These are phyloP conservation scores for Diplotaxis tenuifolia DNA, from an alignment of 345 rosid species.

Conservation along the genomic window DNA sequence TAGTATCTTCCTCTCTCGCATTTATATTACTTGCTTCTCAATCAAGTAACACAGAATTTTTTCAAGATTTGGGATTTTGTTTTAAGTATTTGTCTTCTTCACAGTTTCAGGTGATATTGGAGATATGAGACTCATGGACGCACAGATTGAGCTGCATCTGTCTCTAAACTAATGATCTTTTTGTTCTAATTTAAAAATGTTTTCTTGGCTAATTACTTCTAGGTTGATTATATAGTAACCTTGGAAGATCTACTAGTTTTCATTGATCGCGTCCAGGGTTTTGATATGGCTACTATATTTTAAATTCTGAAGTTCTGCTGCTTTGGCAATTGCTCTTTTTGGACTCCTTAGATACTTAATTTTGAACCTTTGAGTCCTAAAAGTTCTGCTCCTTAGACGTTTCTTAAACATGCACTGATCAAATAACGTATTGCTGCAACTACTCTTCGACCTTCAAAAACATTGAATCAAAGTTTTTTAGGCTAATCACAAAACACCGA, in stretches of 20 bases:
- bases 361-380: too few relatives aligned
- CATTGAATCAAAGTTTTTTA: too few relatives aligned
- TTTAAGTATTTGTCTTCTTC: not conserved
- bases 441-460: too few relatives aligned
- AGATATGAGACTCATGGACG: not conserved
- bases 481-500: too few relatives aligned
- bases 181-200: not conserved
- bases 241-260: not conserved
- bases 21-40: not conserved
- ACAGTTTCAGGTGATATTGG: not conserved
- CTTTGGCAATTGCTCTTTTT: too few relatives aligned
- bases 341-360: too few relatives aligned
- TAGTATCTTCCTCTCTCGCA: not conserved
- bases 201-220: not conserved
- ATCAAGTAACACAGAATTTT: not conserved
- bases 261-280: not conserved
- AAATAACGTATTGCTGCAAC: too few relatives aligned
- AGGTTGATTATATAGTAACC: not conserved
- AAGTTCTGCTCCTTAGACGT: too few relatives aligned
- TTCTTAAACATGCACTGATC: too few relatives aligned
- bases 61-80: too few relatives aligned
- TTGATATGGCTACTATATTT: not conserved
- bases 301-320: too few relatives aligned
- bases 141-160: not conserved
- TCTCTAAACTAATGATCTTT: not conserved